Conservation (phyloP, 2,329 filamentous ascomycete genomes). For the Sarocladium strictum region DNA sequence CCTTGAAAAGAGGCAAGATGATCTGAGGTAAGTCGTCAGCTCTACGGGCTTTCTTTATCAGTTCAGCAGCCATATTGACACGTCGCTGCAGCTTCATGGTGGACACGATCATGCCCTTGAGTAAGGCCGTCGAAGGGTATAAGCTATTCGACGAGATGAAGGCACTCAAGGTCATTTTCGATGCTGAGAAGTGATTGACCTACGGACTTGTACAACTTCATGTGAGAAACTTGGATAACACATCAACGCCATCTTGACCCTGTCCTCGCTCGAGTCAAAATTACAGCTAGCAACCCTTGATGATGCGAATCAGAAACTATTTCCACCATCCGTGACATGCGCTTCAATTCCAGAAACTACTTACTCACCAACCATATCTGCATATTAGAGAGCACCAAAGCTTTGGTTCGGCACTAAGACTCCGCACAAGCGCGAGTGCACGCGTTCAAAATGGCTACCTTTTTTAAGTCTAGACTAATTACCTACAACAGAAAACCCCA, state of each 20-base stretch:
- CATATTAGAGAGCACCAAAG: too few species aligned
- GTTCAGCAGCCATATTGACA: neutral
- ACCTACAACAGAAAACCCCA: neutral
- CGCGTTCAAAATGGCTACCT: neutral
- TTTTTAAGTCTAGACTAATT: neutral
- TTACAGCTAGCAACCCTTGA: too few species aligned
- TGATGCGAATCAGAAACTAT: too few species aligned
- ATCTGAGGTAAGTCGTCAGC: neutral
- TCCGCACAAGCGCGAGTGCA: too few species aligned
- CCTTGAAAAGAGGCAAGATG: neutral
- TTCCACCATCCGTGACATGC: too few species aligned
- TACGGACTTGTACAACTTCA: too few species aligned
- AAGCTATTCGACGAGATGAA: slow-evolving; percentile 63
- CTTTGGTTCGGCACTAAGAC: too few species aligned
- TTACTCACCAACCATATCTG: too few species aligned
- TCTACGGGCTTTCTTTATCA: neutral
- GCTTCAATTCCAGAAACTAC: too few species aligned
- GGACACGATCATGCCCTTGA: slow-evolving; percentile 61
- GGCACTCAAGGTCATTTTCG: slow-evolving; percentile 64
- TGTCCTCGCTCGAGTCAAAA: too few species aligned
- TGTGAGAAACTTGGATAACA: too few species aligned
- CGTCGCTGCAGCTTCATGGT: slow-evolving; percentile 56
- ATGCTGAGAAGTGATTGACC: slow-evolving; percentile 19
- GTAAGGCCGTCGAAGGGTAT: slow-evolving; percentile 57
- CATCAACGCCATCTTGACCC: too few species aligned